Base-by-base conservation (phyloP, 306 rosid species). In the Macrotyloma uniflorum region DNA sequence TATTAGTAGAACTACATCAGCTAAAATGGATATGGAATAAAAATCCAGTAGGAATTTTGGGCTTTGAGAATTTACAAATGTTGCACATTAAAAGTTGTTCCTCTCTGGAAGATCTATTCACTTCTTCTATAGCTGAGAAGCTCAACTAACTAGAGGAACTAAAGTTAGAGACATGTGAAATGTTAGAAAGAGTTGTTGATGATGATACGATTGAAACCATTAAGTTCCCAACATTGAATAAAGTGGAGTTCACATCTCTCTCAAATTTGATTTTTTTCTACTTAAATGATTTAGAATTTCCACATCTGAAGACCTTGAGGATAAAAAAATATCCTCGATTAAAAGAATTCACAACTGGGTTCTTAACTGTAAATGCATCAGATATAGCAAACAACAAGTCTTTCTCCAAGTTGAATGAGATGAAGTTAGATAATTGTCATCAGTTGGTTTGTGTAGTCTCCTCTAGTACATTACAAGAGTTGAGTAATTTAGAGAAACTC, bases 401-500 rank as follows among this genome's bases (percentile, higher is more conserved):
- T 15, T 51, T 65, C n/a, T 15, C 50, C 0, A 16, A 62, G 35
- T 24, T 84, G 18, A 54, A 46, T 32, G 74, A 69, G 32, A 22
- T 84, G 3, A 53, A 62, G 22, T 32, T 79, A 22, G 70, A 32
- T 45, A 22, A 13, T 3, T 84, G 84, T 32, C 6, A 16, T 36
- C 22, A 32, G 62, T 16, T 84, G 23, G 28, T 20, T 6, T 51
- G 38, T 6, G 46, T 79, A 15, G 49, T 83, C 12, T 72, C 78
- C 1, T n/a, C 46, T 43, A 15, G 3, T 30, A 61, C 71, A 30
- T 53, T 83, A 4, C 18, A 32, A 33, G 40, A 30, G 42, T 20
- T 79, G 2, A 22, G 47, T 36, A 83, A 45, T 11, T 74, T 83
- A n/a, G 20, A 47, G 77, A 79, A 35, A 58, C 72, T 83, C 51